Evolutionary conservation across 257 asterid genomes (phyloP), one percentile per base, ranked within the genome.

Genomic region (Plectranthus barbatus): DNA sequence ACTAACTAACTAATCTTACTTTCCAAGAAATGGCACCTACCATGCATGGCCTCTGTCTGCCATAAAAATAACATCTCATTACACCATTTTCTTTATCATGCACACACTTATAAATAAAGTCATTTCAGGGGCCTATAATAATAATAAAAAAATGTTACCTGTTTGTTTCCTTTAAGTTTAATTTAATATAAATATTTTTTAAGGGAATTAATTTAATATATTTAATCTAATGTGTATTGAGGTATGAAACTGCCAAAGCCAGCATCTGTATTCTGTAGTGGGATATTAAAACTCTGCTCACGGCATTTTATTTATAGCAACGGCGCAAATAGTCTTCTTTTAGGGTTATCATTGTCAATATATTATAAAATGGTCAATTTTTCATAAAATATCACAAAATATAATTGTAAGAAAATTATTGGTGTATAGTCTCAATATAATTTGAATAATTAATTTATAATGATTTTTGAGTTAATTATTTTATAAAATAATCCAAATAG

Each of bases 41-140:
- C 79, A 62, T 83, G 76, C 83, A 84, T 76, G 83, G 75, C 84
- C 67, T 74, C 40, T 83, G 88, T 83, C 95, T 82, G 91, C 95
- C 91, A 81, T 78, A 73, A 17, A 78, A 81, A 60, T 68, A 74
- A 49, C 82, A 72, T 73, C 77, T 62, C 75, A 84, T 81, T 77
- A 54, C 59, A 57, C 61, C 61, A 69, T 56, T 71, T 70, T 74
- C 74, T 46, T 68, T 76, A 62, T 80, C 84, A 75, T 45, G 60
- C 64, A 67, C 15, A 24, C 13, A 10, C 14, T 48, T 31, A 45
- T 52, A 51, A 15, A 26, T 49, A 72, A 66, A 70, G 78, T 77
- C 76, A 73, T 64, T 59, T 56, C 68, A 62, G 48, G 23, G 37
- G 39, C 19, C n/a, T n/a, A n/a, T n/a, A n/a, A n/a, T n/a, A n/a